Conservation (phyloP, 73 alveolate genomes). For the Paramecium primaurelia region DNA sequence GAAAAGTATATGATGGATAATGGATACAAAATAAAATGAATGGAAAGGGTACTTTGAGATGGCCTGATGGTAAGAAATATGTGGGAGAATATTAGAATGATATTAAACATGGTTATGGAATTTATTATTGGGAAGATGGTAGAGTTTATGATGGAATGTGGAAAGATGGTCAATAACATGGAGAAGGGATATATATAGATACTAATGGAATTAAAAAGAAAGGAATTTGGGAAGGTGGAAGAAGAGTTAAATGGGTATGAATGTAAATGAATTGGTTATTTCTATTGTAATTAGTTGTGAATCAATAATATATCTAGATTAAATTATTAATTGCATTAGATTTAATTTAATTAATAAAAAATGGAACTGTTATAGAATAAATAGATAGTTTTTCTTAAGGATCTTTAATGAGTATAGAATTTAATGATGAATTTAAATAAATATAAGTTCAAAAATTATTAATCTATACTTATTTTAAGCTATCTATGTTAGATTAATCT, state of each 20-base stretch:
- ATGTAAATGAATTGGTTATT: not conserved
- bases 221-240: conserved; percentile 16
- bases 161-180: conserved; percentile 72
- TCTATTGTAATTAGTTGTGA: not conserved
- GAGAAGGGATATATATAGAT: conserved; percentile 77
- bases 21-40: conserved; percentile 70
- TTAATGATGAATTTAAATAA: too few species aligned
- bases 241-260: conserved; percentile 30
- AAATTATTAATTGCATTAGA: not conserved
- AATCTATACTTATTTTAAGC: too few species aligned
- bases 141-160: conserved; percentile 63
- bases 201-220: conserved; percentile 53
- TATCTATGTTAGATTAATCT: not conserved
- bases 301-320: not conserved
- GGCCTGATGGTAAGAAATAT: conserved; percentile 96
- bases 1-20: conserved; percentile 65
- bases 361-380: not conserved
- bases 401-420: too few species aligned
- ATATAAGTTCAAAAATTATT: not conserved
- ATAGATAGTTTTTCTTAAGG: too few species aligned
- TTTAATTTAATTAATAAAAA: not conserved
- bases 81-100: conserved; percentile 91
- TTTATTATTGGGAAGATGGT: conserved; percentile 90
- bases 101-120: conserved; percentile 92
- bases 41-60: conserved; percentile 86